Evolutionary conservation across 768 basidiomycete genomes (phyloP), one percentile per base, ranked within the genome.

Genomic region (Kwoniella sp.): DNA sequence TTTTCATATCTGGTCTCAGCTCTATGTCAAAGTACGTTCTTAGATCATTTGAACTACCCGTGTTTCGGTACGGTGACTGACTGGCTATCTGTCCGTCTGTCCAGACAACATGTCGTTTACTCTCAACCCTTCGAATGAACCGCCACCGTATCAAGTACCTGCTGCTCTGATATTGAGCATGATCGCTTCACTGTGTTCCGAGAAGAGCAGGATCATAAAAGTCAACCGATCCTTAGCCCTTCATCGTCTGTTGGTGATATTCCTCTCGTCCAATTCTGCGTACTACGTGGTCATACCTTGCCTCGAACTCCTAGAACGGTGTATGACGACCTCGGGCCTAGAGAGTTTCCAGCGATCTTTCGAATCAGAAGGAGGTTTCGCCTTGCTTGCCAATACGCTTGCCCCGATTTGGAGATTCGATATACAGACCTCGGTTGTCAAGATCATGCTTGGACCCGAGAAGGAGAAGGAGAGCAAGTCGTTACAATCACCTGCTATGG

Each of bases 351-450:
- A 82, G 50, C 83, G 88, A 59, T 92, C 90, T 70, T 92, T 95
- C 68, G 92, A 94, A 76, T 81, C 89, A 0, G 87, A 90, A 37
- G 88, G 88, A 56, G 93, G 93, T 9, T 95, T 92, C 89, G 86
- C 83, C 50, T 83, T 89, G 1, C 76, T 95, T 36, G 88, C 87
- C 74, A 83, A 83, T 2, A 84, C 88, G 26, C 72, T 94, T 21
- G 89, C 91, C 0, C 60, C 73, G 7, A 80, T 80, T 0, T 95
- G 93, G 93, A 84, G 88, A 67, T 76, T 80, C 8, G 82, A 78
- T 19, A 86, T 93, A 15, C 88, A 91, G 63, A 82, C 82, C 25
- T 85, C 85, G 22, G 86, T 88, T 12, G 87, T 92, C 65, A 86
- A 88, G 63, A 77, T 92, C 1, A 80, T 94, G 17, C 74, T 90